Base-by-base conservation (phyloP, 1,139 yeast genomes). In the Geotrichum bryndzae region DNA sequence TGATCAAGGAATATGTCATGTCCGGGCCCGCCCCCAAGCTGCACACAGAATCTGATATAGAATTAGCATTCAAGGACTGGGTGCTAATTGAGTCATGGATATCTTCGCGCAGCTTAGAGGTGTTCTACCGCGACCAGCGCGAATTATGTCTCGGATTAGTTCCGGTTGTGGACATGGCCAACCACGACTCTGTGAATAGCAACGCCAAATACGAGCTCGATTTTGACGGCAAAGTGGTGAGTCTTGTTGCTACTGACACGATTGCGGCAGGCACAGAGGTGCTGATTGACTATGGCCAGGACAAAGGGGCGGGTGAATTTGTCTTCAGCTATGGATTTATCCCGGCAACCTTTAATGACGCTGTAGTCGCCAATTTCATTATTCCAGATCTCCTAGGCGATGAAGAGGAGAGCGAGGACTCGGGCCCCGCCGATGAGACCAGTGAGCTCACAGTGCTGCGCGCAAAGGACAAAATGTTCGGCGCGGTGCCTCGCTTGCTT, bases 321-420 rank as follows among this genome's bases (percentile, higher is more conserved):
- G 66, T 77, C 60, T 76, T 76, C 68, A 75, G 73, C 41, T 77
- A 77, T 56, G 80, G 80, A 7, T 77, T 77, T 62, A 63, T 76
- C 29, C 77, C 77, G n/a, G 61, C 55, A 1, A 69, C 64, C 22
- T 63, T 61, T 53, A 53, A 56, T 11, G 60, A 48, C 22, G 45
- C 61, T 7, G 67, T 72, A 3, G 56, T 56, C 5, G 59, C 67
- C 1, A 61, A 67, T 3, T 59, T 64, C 64, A 59, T 56, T 65
- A 68, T 60, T 52, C 60, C 64, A 25, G 69, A 69, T 52, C 68
- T 71, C 7, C 58, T 66, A 51, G 68, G 65, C 18, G 62, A 57
- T 5, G 57, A 61, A 29, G 61, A 63, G 52, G 62, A 63, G 10
- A 61, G 60, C 4, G 58, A 65, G n/a, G 27, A 25, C 27, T 3